phyloP scores from a whole-genome alignment of 192 early-diverging fungal species.

The Coemansia sp. region DNA sequence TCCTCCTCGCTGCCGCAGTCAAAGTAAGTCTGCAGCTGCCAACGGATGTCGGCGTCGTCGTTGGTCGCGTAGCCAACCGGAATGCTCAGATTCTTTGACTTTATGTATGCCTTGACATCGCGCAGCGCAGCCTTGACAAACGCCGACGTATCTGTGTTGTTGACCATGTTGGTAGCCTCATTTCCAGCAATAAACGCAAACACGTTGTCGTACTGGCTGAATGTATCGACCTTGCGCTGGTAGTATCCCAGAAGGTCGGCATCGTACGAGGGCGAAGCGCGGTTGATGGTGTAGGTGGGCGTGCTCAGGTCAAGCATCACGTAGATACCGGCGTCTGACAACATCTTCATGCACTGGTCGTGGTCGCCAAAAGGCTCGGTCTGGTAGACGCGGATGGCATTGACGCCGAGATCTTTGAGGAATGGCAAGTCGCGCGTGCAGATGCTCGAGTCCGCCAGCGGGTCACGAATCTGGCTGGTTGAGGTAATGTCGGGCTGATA shows the following conservation, averaged over 20 bases:
- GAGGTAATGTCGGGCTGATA: slow-evolving; percentile 62
- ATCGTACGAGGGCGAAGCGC: slow-evolving; percentile 60
- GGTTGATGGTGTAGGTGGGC: slow-evolving; percentile 63
- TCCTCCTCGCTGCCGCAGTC: slow-evolving; percentile 59
- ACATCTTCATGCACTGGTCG: slow-evolving; percentile 68
- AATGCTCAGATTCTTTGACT: slow-evolving; percentile 51
- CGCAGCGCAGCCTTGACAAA: slow-evolving; percentile 69
- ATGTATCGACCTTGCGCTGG: slow-evolving; percentile 62
- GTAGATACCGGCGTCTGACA: slow-evolving; percentile 68
- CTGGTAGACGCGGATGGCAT: slow-evolving; percentile 73
- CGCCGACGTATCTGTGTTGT: slow-evolving; percentile 60
- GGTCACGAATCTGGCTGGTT: slow-evolving; percentile 52
- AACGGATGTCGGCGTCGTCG: slow-evolving; percentile 68
- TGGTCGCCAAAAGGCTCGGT: slow-evolving; percentile 60
- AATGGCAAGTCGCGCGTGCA: slow-evolving; percentile 63
- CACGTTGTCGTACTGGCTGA: slow-evolving; percentile 62
- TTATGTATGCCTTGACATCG: slow-evolving; percentile 64
- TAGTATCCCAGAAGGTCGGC: slow-evolving; percentile 56
- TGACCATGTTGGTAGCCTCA: slow-evolving; percentile 65
- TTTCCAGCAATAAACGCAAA: slow-evolving; percentile 74
- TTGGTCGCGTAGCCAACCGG: slow-evolving; percentile 78
- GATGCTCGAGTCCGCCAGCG: slow-evolving; percentile 56
- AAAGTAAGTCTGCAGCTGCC: slow-evolving; percentile 66
- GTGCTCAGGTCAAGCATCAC: slow-evolving; percentile 65
- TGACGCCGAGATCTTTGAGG: slow-evolving; percentile 67